These are phyloP conservation scores for Biscogniauxia mediterranea DNA, from an alignment of 2,329 filamentous ascomycete genomes.

Conservation along the genomic window DNA sequence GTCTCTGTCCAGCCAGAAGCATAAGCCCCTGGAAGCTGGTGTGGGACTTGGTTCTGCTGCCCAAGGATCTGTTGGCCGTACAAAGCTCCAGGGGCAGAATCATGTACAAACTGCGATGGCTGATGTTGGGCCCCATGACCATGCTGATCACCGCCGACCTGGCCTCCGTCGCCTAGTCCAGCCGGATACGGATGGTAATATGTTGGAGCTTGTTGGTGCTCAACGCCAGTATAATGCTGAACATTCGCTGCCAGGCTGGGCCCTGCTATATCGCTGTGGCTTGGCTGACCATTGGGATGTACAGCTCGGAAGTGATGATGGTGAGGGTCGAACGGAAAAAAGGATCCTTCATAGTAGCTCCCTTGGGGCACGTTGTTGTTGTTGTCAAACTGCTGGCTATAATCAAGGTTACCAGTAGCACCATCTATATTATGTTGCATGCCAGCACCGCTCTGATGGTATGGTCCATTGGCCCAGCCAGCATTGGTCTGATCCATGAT, in stretches of 20 bases:
- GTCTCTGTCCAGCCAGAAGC: neutral
- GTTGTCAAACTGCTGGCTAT: neutral
- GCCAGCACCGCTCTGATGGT: neutral
- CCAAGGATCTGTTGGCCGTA: neutral
- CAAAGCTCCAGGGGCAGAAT: neutral
- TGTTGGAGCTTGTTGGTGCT: neutral
- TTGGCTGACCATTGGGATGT: neutral
- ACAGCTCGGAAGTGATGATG: neutral
- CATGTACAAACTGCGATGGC: neutral
- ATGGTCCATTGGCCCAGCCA: neutral
- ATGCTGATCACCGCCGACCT: neutral
- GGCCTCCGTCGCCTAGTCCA: neutral
- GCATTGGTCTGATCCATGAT: neutral
- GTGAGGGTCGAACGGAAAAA: neutral
- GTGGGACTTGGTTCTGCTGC: neutral
- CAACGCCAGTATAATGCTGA: neutral
- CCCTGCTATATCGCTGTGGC: neutral
- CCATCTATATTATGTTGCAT: neutral
- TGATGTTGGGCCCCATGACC: neutral
- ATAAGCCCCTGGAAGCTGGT: neutral
- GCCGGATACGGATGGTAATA: neutral
- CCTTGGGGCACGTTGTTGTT: neutral
- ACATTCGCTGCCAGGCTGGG: neutral
- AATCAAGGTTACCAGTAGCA: neutral
- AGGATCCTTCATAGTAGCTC: neutral